Percentiles rank a stretch among this genome's conserved stretches.
Evolutionary conservation across 306 rosid genomes (phyloP).

Genomic region (Glycyrrhiza uralensis): DNA sequence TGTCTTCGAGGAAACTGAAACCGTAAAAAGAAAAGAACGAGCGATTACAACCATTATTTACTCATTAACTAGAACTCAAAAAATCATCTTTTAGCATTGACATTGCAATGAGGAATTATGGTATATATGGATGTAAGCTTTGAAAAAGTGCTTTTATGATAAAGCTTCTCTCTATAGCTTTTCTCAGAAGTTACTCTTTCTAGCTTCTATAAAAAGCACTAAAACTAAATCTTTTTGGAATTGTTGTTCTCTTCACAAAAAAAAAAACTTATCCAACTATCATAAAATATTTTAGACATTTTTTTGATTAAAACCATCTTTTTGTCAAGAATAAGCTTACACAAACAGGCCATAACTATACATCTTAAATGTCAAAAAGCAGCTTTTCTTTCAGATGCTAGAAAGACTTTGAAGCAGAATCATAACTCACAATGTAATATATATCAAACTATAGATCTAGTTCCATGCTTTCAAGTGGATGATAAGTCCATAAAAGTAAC

Average conservation of each 20-base stretch:
- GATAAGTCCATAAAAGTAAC: no score
- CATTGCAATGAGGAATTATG: not conserved
- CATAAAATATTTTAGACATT: not conserved
- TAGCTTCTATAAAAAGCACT: not conserved
- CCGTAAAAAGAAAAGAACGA: conserved; percentile 3
- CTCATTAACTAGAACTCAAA: not conserved
- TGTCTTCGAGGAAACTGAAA: conserved; percentile 79
- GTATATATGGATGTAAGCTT: not conserved
- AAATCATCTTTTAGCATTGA: not conserved
- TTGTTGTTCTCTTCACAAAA: not conserved
- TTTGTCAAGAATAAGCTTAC: not conserved
- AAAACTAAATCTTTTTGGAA: not conserved
- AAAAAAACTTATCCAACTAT: not conserved
- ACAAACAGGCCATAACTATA: not conserved
- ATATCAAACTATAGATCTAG: no score
- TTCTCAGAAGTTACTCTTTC: not conserved
- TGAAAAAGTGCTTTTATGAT: not conserved
- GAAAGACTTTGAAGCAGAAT: not conserved
- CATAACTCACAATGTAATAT: not conserved
- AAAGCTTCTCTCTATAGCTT: not conserved
- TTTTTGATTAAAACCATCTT: not conserved
- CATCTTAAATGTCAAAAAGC: not conserved
- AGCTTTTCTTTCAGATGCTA: not conserved
- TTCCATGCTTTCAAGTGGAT: no score
- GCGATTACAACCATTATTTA: not conserved